Conservation (phyloP, 73 alveolate species). For the Uronychia setigera region DNA sequence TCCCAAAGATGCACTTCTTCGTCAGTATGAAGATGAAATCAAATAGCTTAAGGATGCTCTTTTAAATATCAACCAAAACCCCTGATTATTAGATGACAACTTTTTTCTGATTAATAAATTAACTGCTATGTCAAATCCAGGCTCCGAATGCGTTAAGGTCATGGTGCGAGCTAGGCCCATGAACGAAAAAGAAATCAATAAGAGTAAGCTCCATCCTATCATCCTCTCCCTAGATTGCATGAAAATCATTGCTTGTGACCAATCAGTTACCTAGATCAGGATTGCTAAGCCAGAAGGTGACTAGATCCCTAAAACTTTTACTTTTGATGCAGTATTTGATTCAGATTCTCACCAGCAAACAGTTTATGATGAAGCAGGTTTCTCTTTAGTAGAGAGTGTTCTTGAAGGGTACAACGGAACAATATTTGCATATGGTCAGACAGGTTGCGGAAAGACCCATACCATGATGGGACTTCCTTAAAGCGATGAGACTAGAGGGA, state of each 20-base stretch:
- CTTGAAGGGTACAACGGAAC: constrained; percentile 90
- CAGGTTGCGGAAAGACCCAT: constrained; percentile 81
- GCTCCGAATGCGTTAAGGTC: constrained; percentile 79
- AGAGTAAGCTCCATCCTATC: constrained; percentile 32
- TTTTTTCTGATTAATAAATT: no score
- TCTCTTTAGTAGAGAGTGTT: constrained; percentile 73
- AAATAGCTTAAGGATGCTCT: constrained; percentile 79
- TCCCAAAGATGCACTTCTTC: constrained; percentile 99
- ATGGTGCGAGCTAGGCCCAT: constrained; percentile 86
- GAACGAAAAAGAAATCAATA: constrained; percentile 69
- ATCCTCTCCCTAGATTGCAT: constrained; percentile 3
- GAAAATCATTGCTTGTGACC: constrained; percentile 13
- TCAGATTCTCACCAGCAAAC: constrained; percentile 71
- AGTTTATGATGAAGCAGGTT: constrained; percentile 80
- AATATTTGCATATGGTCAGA: constrained; percentile 89
- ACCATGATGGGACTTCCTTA: constrained; percentile 77
- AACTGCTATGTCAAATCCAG: background rate
- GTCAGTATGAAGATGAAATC: constrained; percentile 95
- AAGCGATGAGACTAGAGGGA: constrained; percentile 75
- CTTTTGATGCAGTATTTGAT: constrained; percentile 82
- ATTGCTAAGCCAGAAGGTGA: constrained; percentile 50
- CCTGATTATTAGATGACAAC: no score
- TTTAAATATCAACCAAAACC: background rate
- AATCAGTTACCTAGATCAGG: constrained; percentile 15
- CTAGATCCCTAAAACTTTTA: constrained; percentile 68